Evolutionary conservation across 2,329 filamentous ascomycete species (phyloP), one percentile per base, ranked within the genome.

Genomic region (Penicillium corylophilum): DNA sequence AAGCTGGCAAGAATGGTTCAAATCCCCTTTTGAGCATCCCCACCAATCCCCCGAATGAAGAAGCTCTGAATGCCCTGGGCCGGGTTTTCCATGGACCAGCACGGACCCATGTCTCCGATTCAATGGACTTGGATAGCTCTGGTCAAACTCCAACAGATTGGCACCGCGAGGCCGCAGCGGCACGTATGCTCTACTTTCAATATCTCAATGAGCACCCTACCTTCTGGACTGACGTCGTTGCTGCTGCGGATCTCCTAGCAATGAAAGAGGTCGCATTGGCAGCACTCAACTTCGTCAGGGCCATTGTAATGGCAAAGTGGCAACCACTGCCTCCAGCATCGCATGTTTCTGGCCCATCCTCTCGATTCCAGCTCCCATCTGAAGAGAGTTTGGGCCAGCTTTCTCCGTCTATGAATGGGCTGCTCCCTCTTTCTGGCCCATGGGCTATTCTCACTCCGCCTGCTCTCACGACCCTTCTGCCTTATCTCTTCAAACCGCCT

Each of bases 271-370:
- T 76, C 9, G 82, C 82, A 1, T 66, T 85, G 5, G 76, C 82
- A 18, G 77, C 83, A 0, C 74, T 84, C 16, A 69, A 73, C 3
- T 71, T 83, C 28, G 74, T 85, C 31, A 70, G 71, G 24, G 72
- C 79, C 2, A 68, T 85, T 36, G 75, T 81, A 31, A 81, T 76
- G 2, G 77, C 82, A 2, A 76, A 78, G 23, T 86, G 82, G 82
- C 70, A 74, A 15, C 62, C 69, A 1, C 54, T 75, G 12, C 64
- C 73, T 1, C 57, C 65, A 3, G 54, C 74, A 26, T 55, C 66
- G 1, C 55, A 62, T 9, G 53, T 59, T 3, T 51, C 63, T 18
- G 51, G 50, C 15, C 46, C 50, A n/a, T 51, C 60, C 1, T 56
- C 63, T 39, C 57, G 67, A 39, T 70, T 73, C 57, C 58, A 64